Conservation (phyloP, 2,329 filamentous ascomycete species). For the Fusarium cicatricum region DNA sequence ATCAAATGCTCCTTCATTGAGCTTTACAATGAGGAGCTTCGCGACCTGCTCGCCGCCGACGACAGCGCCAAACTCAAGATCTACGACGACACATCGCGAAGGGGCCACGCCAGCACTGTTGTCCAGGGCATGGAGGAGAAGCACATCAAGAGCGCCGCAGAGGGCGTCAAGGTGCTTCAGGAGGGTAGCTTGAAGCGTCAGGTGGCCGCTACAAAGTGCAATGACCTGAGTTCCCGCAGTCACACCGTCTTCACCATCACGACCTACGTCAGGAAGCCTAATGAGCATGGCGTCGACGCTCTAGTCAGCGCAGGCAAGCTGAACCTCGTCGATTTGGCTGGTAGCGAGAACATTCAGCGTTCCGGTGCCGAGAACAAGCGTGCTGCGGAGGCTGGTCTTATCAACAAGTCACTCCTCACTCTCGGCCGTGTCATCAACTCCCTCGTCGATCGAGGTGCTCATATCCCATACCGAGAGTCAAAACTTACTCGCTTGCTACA, state of each 20-base stretch:
- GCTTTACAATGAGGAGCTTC: slow-evolving; percentile 96
- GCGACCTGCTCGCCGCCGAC: slow-evolving; percentile 85
- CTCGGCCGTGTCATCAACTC: slow-evolving; percentile 97
- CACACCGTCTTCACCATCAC: slow-evolving; percentile 98
- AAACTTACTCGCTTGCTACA: slow-evolving; percentile 94
- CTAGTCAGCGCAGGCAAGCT: slow-evolving; percentile 91
- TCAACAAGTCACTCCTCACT: slow-evolving; percentile 97
- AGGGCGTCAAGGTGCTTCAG: slow-evolving; percentile 89
- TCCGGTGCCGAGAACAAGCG: slow-evolving; percentile 98
- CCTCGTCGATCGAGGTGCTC: slow-evolving; percentile 85
- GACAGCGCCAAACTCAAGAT: slow-evolving; percentile 91
- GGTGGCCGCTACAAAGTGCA: slow-evolving; percentile 99
- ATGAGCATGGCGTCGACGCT: slow-evolving; percentile 86
- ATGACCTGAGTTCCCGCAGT: slow-evolving; percentile 94
- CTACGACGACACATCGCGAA: slow-evolving; percentile 87
- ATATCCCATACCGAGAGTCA: slow-evolving; percentile 93
- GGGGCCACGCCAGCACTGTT: slow-evolving; percentile 83
- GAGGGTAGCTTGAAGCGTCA: slow-evolving; percentile 92
- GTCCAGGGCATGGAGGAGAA: slow-evolving; percentile 99
- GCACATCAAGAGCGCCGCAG: slow-evolving; percentile 83
- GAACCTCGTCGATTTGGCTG: slow-evolving; percentile 94
- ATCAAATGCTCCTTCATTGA: slow-evolving; percentile 99
- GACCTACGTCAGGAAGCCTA: slow-evolving; percentile 83
- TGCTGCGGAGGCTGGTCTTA: slow-evolving; percentile 91
- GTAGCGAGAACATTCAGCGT: slow-evolving; percentile 96